These are phyloP conservation scores for Diatrype stigma DNA, from an alignment of 2,329 filamentous ascomycete species.

Conservation along the genomic window DNA sequence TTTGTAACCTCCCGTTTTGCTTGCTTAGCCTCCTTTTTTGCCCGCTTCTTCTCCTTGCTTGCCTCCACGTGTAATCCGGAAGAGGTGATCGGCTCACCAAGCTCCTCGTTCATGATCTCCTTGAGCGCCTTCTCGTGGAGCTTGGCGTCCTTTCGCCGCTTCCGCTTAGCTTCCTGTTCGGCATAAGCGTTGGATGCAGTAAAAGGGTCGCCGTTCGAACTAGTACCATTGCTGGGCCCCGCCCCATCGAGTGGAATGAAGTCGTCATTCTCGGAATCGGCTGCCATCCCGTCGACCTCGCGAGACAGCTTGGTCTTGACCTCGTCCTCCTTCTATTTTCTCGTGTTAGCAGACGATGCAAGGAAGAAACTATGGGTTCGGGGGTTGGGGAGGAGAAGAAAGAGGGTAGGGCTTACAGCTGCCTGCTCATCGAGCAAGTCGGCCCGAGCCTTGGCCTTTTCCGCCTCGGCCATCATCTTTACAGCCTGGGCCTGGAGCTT, in stretches of 20 bases:
- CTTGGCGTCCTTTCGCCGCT: constrained; percentile 7
- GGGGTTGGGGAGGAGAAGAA: background rate
- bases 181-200: background rate
- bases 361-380: background rate
- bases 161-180: constrained; percentile 5
- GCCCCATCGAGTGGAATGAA: constrained; percentile 16
- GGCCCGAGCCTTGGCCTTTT: constrained; percentile 27
- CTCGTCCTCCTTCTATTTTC: constrained; percentile 18
- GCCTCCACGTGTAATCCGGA: constrained; percentile 8
- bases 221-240: background rate
- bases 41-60: constrained; percentile 24
- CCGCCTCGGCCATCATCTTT: constrained; percentile 37
- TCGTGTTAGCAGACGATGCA: constrained; percentile 6
- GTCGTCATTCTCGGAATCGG: constrained; percentile 16
- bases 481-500: constrained; percentile 37
- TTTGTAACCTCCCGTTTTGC: constrained; percentile 26
- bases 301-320: constrained; percentile 19
- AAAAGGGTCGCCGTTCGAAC: background rate
- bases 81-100: constrained; percentile 8
- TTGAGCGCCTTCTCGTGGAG: constrained; percentile 9
- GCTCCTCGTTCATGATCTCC: constrained; percentile 12
- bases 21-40: constrained; percentile 32
- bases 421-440: constrained; percentile 21
- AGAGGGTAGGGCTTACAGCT: constrained; percentile 14
- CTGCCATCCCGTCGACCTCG: constrained; percentile 15